Percentiles rank a stretch among this genome's conserved stretches.
Evolutionary conservation across 2,329 filamentous ascomycete genomes (phyloP).

Genomic region (Camptophora hylomeconis): DNA sequence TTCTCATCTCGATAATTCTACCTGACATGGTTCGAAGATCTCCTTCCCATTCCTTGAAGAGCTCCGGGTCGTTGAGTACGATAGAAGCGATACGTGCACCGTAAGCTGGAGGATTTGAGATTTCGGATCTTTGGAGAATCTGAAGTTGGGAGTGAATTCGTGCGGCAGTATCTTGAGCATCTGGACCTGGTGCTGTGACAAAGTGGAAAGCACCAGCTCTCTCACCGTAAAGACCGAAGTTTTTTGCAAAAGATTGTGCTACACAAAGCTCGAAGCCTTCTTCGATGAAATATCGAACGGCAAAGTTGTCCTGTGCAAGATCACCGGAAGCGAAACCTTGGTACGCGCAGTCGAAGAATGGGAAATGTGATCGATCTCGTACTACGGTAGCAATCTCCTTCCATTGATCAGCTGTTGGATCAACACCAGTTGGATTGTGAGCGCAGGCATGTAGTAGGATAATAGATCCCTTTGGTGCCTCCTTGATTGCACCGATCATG

Average conservation of each 20-base stretch:
- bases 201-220: slow-evolving; percentile 94
- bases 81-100: slow-evolving; percentile 78
- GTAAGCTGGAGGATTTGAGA: slow-evolving; percentile 91
- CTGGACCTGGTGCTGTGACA: slow-evolving; percentile 58
- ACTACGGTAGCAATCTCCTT: slow-evolving; percentile 72
- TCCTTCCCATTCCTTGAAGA: slow-evolving; percentile 86
- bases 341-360: slow-evolving; percentile 97
- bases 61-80: slow-evolving; percentile 65
- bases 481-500: slow-evolving; percentile 59
- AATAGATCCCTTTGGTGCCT: slow-evolving; percentile 66
- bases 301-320: slow-evolving; percentile 70
- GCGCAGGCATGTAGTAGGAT: slow-evolving; percentile 90
- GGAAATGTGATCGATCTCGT: slow-evolving; percentile 70
- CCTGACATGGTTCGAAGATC: slow-evolving; percentile 90
- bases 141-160: slow-evolving; percentile 78
- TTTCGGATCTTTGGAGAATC: slow-evolving; percentile 91
- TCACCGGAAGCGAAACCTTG: slow-evolving; percentile 94
- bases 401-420: slow-evolving; percentile 91
- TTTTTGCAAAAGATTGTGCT: slow-evolving; percentile 51
- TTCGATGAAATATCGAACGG: slow-evolving; percentile 88
- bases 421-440: slow-evolving; percentile 95
- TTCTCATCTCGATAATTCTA: slow-evolving; percentile 85
- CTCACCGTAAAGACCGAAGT: slow-evolving; percentile 82
- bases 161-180: slow-evolving; percentile 45
- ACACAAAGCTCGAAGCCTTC: slow-evolving; percentile 65